Evolutionary conservation across 352 stramenopile genomes (phyloP).

Genomic region (Globisporangium perplexum): DNA sequence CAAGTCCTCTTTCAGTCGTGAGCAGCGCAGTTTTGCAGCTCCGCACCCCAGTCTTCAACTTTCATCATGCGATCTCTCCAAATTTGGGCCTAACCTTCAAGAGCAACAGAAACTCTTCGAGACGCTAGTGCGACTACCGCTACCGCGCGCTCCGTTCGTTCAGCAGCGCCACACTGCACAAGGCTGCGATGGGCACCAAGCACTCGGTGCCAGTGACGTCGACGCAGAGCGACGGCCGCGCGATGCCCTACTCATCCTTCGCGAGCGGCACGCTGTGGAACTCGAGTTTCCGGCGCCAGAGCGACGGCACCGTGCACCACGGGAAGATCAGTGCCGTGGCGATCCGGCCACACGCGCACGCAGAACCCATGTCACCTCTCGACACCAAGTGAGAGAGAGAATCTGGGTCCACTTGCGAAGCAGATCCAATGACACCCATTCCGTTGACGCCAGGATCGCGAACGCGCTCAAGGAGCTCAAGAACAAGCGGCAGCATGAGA

Average conservation of each 20-base stretch:
- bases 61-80: too few species aligned
- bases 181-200: slow-evolving; percentile 53
- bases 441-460: slow-evolving; percentile 46
- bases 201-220: slow-evolving; percentile 49
- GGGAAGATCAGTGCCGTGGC: slow-evolving; percentile 31
- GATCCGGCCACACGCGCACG: slow-evolving; percentile 36
- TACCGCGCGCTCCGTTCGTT: too few species aligned
- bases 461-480: slow-evolving; percentile 74
- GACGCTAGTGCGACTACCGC: too few species aligned
- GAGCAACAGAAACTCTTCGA: too few species aligned
- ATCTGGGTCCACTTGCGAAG: too few species aligned
- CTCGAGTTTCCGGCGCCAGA: not conserved
- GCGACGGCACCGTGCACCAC: not conserved
- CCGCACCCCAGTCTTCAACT: too few species aligned
- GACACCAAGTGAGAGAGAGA: slow-evolving; percentile 51
- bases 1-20: too few species aligned
- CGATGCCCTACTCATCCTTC: slow-evolving; percentile 13
- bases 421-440: too few species aligned
- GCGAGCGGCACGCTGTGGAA: not conserved
- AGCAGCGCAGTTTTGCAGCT: too few species aligned
- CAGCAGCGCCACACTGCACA: too few species aligned
- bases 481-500: slow-evolving; percentile 39
- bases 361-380: slow-evolving; percentile 28
- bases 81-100: too few species aligned
- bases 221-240: slow-evolving; percentile 9